Percentiles rank a stretch among this genome's conserved stretches.
These are phyloP conservation scores for Halteria grandinella DNA, from an alignment of 73 alveolate species.

Conservation along the genomic window DNA sequence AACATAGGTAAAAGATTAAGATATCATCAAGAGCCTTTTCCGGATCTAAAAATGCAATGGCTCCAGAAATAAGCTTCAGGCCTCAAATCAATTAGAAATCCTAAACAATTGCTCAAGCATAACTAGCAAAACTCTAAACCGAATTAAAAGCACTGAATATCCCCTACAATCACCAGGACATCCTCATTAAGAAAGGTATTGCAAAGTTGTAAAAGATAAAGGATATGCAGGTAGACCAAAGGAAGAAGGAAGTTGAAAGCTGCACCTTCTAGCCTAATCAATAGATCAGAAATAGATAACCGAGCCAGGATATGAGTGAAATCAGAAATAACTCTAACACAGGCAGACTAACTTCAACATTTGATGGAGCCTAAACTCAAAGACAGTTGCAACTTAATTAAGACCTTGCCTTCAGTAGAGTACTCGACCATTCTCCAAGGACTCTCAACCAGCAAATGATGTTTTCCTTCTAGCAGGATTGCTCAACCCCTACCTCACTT, in stretches of 20 bases:
- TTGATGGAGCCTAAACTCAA: too few species aligned
- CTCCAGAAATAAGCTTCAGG: background rate
- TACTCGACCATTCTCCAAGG: too few species aligned
- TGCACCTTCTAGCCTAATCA: too few species aligned
- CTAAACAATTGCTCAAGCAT: background rate
- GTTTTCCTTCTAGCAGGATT: too few species aligned
- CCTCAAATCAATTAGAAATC: constrained; percentile 45
- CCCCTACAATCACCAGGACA: constrained; percentile 40
- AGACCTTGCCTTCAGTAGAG: too few species aligned
- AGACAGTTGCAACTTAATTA: too few species aligned
- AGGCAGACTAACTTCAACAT: background rate
- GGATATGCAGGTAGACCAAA: too few species aligned
- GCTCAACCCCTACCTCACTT: too few species aligned
- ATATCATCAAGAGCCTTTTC: background rate
- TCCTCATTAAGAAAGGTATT: constrained; percentile 23
- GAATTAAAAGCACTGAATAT: constrained; percentile 18
- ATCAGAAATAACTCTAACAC: background rate
- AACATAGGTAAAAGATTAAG: constrained; percentile 23
- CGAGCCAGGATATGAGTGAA: too few species aligned
- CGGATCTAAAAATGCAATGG: background rate
- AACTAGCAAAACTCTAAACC: background rate
- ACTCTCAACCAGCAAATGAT: too few species aligned
- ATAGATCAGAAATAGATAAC: too few species aligned
- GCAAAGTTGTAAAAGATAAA: background rate
- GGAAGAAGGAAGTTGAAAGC: too few species aligned